Percentiles rank a stretch among this genome's conserved stretches.
Conservation (phyloP, 176 grass and related monocot species). For the Triticum monococcum region DNA sequence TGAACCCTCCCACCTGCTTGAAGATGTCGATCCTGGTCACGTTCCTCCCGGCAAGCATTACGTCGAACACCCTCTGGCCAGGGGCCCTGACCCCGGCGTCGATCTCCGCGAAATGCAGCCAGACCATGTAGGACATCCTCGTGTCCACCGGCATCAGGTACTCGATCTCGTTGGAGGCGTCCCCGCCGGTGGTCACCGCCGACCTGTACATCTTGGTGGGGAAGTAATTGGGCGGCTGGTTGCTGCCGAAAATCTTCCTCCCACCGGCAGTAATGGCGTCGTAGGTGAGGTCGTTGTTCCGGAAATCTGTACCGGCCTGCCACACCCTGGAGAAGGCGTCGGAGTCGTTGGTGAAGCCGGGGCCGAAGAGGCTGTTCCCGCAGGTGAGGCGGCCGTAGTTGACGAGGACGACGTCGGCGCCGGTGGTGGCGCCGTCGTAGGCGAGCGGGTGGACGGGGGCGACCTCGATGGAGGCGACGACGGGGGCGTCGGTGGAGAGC, state of each 20-base stretch:
- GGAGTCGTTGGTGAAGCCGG: constrained; percentile 74
- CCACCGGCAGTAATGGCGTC: constrained; percentile 77
- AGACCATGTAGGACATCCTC: constrained; percentile 85
- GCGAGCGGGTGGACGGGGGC: constrained; percentile 73
- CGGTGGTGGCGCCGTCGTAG: constrained; percentile 77
- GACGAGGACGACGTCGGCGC: constrained; percentile 68
- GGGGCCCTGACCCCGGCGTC: constrained; percentile 50
- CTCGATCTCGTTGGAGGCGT: constrained; percentile 52
- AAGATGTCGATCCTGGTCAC: constrained; percentile 85
- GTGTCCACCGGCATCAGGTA: constrained; percentile 89
- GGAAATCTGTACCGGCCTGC: constrained; percentile 77
- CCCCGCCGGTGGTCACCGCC: constrained; percentile 70
- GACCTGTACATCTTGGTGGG: constrained; percentile 85
- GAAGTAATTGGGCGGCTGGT: constrained; percentile 97
- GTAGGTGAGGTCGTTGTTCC: constrained; percentile 44
- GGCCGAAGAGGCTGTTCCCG: constrained; percentile 68
- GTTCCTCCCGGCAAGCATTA: constrained; percentile 60
- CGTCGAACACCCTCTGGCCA: constrained; percentile 85
- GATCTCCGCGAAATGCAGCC: constrained; percentile 95
- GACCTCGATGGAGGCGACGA: constrained; percentile 82
- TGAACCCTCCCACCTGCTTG: constrained; percentile 89
- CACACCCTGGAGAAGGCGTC: constrained; percentile 87
- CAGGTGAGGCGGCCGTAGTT: constrained; percentile 91
- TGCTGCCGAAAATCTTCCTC: constrained; percentile 66
- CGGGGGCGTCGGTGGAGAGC: constrained; percentile 85